Percentiles rank a stretch among this genome's conserved stretches.
phyloP scores from a whole-genome alignment of 305 asterid genomes.

The Fraxinus baroniana region DNA sequence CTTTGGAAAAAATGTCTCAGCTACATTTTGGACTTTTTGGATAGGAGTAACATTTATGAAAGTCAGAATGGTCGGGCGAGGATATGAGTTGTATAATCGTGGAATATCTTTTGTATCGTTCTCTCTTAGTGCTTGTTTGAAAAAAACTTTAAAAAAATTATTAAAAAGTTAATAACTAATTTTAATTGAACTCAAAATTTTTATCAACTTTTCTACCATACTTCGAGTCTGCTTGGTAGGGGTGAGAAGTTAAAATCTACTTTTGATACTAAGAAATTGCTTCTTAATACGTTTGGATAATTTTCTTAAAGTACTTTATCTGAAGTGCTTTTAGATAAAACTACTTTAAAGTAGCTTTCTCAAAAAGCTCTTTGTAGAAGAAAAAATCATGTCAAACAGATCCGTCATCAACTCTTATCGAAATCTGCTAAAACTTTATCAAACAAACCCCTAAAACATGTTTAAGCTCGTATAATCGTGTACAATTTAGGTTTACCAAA shows the following conservation, averaged over 20 bases:
- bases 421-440: background rate
- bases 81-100: background rate
- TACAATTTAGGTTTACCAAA: background rate
- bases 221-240: background rate
- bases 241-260: background rate
- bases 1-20: background rate
- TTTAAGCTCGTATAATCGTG: background rate
- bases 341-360: too few species aligned
- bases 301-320: too few species aligned
- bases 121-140: background rate
- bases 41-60: background rate
- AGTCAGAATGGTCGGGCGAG: background rate
- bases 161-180: background rate
- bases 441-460: background rate
- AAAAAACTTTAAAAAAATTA: too few species aligned
- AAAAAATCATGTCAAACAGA: too few species aligned
- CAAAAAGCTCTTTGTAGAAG: background rate
- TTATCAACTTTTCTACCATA: too few species aligned
- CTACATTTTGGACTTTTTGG: background rate
- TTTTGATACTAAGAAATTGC: too few species aligned
- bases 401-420: background rate
- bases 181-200: too few species aligned
- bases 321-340: background rate
- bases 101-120: background rate
- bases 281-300: background rate